These are phyloP conservation scores for Zanthoxylum bungeanum DNA, from an alignment of 345 rosid species.

Conservation along the genomic window DNA sequence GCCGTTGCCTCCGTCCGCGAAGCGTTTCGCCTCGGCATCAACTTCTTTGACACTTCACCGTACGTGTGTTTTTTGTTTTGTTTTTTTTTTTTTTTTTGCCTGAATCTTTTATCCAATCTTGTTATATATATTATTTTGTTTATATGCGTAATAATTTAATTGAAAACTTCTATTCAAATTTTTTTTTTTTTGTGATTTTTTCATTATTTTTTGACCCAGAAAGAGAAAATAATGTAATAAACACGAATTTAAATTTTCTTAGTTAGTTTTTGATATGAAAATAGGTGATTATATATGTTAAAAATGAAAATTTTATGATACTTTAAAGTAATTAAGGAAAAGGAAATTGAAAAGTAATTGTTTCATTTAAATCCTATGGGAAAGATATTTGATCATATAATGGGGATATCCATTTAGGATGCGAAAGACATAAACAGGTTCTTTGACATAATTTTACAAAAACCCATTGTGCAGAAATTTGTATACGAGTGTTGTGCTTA, in stretches of 20 bases:
- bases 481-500: not conserved
- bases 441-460: not conserved
- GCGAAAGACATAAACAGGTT: not conserved
- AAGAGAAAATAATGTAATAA: not conserved
- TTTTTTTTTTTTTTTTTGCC: no score
- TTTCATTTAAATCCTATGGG: not conserved
- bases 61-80: constrained; percentile 26
- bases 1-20: constrained; percentile 77
- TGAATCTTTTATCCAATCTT: not conserved
- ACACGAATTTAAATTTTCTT: not conserved
- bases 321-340: not conserved
- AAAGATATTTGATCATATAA: not conserved
- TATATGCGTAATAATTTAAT: not conserved
- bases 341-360: not conserved
- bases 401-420: constrained; percentile 2
- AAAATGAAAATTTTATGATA: not conserved
- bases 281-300: not conserved
- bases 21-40: constrained; percentile 82
- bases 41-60: constrained; percentile 99
- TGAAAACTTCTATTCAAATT: not conserved
- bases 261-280: not conserved
- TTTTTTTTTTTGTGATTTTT: no score
- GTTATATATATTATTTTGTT: not conserved
- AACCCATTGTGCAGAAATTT: not conserved
- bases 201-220: not conserved